Evolutionary conservation across 2,329 filamentous ascomycete species (phyloP), one percentile per base, ranked within the genome.

Genomic region (Trichoderma guizhouense): DNA sequence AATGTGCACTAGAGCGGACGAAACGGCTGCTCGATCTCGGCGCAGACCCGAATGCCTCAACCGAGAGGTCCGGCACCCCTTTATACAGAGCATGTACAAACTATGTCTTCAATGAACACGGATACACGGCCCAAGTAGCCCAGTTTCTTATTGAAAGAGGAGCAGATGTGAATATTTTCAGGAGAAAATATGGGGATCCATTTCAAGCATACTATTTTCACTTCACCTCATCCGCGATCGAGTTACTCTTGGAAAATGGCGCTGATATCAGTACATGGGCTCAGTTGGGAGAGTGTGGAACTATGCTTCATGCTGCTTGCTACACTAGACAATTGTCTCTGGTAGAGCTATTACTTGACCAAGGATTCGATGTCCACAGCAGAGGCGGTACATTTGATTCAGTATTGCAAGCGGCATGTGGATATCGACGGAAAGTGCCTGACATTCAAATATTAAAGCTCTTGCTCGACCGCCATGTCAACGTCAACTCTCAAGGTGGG

Each of bases 81-180:
- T 8, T 47, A 4, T 47, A 21, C 4, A 0, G 8, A 8, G 18
- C n/a, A 47, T 47, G 18, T 6, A 11, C 18, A 0, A 47, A 47
- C 18, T 0, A 0, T 18, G 1, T 21, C 43, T 21, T 47, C 6
- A 11, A 4, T 6, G 1, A 5, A 5, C 0, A 11, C 2, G 43
- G 9, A 21, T 47, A 9, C 5, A 21, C 6, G n/a, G 1, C 3
- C 11, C 43, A 4, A 21, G 21, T 21, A 47, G 43, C 43, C n/a
- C 18, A 3, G 4, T 2, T 21, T 21, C 43, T 47, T 47, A 47
- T 47, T 6, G 43, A 47, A 47, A 43, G 36, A 43, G 43, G 43
- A 2, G 43, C 43, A 11, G 43, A 47, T 47, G 43, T 47, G 43
- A 47, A 47, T 11, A 11, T 6, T 47, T 21, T 47, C 43, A 47